A percentile compares a stretch with the other conserved stretches of the same genome.
Evolutionary conservation across 31 red algal genomes (phyloP).

Genomic region (Asparagopsis taxiformis): DNA sequence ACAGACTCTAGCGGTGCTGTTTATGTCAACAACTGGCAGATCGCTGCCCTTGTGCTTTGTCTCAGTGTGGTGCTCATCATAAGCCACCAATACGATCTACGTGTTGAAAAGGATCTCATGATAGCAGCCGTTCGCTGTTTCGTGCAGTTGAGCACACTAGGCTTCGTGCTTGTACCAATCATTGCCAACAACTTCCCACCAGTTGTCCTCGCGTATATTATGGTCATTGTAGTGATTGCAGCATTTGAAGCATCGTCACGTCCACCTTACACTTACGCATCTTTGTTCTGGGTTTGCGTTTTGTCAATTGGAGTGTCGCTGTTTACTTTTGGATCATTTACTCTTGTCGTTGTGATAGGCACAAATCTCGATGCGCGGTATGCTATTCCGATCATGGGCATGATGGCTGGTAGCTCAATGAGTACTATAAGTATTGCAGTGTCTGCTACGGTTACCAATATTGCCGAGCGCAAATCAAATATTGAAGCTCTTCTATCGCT

Average conservation of each 20-base stretch:
- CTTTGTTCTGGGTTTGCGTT: constrained; percentile 44
- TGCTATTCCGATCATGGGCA: constrained; percentile 71
- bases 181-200: constrained; percentile 35
- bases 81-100: constrained; percentile 30
- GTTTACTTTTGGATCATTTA: constrained; percentile 25
- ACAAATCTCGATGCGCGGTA: constrained; percentile 69
- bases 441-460: constrained; percentile 40
- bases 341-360: constrained; percentile 39
- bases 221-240: constrained; percentile 56
- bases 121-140: constrained; percentile 61
- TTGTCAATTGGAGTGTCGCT: constrained; percentile 44
- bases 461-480: constrained; percentile 56
- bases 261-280: constrained; percentile 44
- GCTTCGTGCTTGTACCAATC: constrained; percentile 70
- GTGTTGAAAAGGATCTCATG: constrained; percentile 30
- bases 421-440: constrained; percentile 57
- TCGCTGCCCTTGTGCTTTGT: constrained; percentile 23
- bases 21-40: constrained; percentile 20
- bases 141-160: constrained; percentile 60
- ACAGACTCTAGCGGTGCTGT: constrained; percentile 41
- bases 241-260: constrained; percentile 57
- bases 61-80: constrained; percentile 22
- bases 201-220: constrained; percentile 53
- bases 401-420: constrained; percentile 72
- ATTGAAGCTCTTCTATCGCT: constrained; percentile 61